A percentile compares a stretch with the other conserved stretches of the same genome.
Conservation (phyloP, 306 rosid genomes). For the Fagus sylvatica region DNA sequence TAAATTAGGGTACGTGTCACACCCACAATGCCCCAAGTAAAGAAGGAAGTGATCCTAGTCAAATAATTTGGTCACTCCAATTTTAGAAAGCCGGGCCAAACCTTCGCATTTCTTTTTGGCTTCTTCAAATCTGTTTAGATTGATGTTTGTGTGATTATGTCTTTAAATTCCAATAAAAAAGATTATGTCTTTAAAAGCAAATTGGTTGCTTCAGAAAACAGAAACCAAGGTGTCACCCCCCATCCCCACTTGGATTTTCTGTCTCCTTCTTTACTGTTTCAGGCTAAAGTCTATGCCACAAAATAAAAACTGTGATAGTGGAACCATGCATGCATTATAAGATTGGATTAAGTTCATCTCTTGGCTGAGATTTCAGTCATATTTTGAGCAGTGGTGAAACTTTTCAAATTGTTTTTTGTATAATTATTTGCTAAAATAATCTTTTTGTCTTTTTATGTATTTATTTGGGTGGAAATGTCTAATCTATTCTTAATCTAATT, state of each 20-base stretch:
- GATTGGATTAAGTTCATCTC: too few species aligned
- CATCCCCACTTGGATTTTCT: slow-evolving; percentile 42
- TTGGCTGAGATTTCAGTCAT: background rate
- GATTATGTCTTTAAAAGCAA: slow-evolving; percentile 14
- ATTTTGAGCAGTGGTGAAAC: background rate
- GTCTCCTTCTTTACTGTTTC: slow-evolving; percentile 22
- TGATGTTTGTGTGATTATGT: background rate
- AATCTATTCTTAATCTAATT: too few species aligned
- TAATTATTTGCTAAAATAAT: too few species aligned
- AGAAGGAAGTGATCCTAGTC: background rate
- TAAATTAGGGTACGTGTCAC: too few species aligned
- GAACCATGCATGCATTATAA: background rate
- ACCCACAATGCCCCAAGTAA: too few species aligned
- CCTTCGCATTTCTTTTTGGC: slow-evolving; percentile 3
- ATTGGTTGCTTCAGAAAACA: slow-evolving; percentile 33
- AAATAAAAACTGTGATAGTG: background rate
- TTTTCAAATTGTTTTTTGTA: background rate
- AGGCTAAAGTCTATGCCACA: background rate
- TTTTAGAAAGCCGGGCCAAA: slow-evolving; percentile 24
- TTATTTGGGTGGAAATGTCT: too few species aligned
- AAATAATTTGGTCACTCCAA: too few species aligned
- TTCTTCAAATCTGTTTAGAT: slow-evolving; percentile 14
- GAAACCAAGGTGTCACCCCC: slow-evolving; percentile 30
- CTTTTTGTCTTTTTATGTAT: too few species aligned
- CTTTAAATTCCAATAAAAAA: too few species aligned